phyloP scores from a whole-genome alignment of 2,329 filamentous ascomycete species.

The Dothideomycetes sp. region DNA sequence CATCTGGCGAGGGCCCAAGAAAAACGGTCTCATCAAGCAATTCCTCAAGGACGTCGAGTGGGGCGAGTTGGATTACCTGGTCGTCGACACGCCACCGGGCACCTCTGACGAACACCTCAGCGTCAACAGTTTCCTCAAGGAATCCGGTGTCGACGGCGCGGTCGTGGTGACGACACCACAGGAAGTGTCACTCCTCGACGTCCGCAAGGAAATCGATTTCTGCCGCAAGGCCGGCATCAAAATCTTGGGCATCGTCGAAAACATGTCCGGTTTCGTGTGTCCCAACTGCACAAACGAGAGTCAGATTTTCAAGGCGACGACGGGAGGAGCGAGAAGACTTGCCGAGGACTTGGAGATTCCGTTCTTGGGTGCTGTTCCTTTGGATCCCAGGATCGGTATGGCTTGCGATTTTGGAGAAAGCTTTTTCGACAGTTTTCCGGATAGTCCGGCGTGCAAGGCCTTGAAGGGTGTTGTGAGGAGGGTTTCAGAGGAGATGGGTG shows the following conservation, averaged over 20 bases:
- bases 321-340: slow-evolving; percentile 71
- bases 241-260: slow-evolving; percentile 86
- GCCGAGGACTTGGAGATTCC: slow-evolving; percentile 81
- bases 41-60: slow-evolving; percentile 97
- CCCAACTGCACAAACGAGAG: slow-evolving; percentile 73
- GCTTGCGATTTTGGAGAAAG: slow-evolving; percentile 96
- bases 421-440: slow-evolving; percentile 87
- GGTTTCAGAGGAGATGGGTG: slow-evolving; percentile 37
- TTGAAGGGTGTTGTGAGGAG: slow-evolving; percentile 71
- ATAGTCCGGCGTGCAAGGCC: slow-evolving; percentile 80
- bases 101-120: slow-evolving; percentile 93
- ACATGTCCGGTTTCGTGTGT: slow-evolving; percentile 96
- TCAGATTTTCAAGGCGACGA: slow-evolving; percentile 85
- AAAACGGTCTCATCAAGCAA: slow-evolving; percentile 96
- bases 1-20: slow-evolving; percentile 96
- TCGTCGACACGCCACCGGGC: slow-evolving; percentile 92
- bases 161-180: slow-evolving; percentile 92
- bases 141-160: slow-evolving; percentile 86
- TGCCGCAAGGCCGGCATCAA: slow-evolving; percentile 88
- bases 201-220: slow-evolving; percentile 96
- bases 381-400: slow-evolving; percentile 92
- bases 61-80: slow-evolving; percentile 85
- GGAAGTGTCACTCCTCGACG: slow-evolving; percentile 84
- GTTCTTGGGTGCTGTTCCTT: slow-evolving; percentile 79
- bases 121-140: slow-evolving; percentile 84